Base-by-base conservation (phyloP, 2,329 filamentous ascomycete species). In the Alternaria metachromatica region DNA sequence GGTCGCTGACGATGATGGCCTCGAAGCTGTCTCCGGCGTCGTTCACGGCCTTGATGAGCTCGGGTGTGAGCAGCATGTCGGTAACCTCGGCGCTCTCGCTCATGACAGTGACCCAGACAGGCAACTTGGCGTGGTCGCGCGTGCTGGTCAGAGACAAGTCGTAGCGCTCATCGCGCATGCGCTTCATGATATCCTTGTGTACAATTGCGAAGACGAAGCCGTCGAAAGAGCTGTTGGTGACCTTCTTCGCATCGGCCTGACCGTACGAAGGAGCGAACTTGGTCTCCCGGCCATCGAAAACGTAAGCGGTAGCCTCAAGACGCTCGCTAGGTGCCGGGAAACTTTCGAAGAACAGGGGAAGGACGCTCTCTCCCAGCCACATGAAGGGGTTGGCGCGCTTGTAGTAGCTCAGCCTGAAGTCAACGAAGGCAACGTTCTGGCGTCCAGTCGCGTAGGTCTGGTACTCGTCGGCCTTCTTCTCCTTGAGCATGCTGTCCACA, bases 71-170 rank as follows among this genome's bases (percentile, higher is more conserved):
- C 70, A 99, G 84, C 7, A 89, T 85, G 49, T 97, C 92, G 12
- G 94, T 97, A 73, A 99, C 90, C 82, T 98, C 96, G 62, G 94
- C 94, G 81, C 90, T 97, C 86, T 99, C 96, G 77, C 90, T 96
- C 96, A 99, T 98, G 76, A 97, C 89, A 12, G 93, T 97, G 59
- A 91, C 86, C 94, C 94, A 99, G 68, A 87, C 82, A 33, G 96
- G 95, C 33, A 99, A 88, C 85, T 97, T 97, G 59, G 91, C 79
- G 82, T 94, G 89, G 76, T 99, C 96, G 86, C 97, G 97, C 78
- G 95, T 97, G 69, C 90, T 89, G 45, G 96, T 97, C 71, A 99
- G 87, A 57, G 93, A 97, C 58, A 97, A 85, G 79, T 99, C 96
- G 82, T 97, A 99, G 73, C 96, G 92, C 67, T 97, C 93, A 51